Evolutionary conservation across 352 stramenopile genomes (phyloP), one percentile per base, ranked within the genome.

Genomic region (Peronospora destructor): DNA sequence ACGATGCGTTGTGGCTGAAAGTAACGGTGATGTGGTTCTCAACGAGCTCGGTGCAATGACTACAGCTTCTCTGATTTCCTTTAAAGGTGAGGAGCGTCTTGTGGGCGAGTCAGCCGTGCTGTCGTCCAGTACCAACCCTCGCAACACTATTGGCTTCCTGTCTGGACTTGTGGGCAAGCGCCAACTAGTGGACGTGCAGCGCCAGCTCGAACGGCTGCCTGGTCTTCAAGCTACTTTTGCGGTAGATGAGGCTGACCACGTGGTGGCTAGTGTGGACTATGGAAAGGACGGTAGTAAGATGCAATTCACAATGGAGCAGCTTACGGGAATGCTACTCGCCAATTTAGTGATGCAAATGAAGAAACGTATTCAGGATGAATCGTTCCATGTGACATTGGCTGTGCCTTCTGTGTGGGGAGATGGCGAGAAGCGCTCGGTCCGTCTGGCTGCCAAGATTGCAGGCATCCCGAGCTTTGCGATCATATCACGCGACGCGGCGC

Each of bases 41-140:
- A 95, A 94, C 46, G 84, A 95, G 61, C 77, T 96, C 7, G 86
- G 86, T 32, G 74, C 68, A 37, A 90, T 94, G 75, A 92, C 83
- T 26, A 91, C 81, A 2, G 81, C 84, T 23, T 89, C 78, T 28
- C 63, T 94, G 14, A 80, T 95, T 48, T 81, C 83, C n/a, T 95
- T 95, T 50, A 94, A 91, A 47, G 74, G 76, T 43, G 70, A 88
- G 42, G 83, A 95, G 65, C 70, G 84, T 0, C 73, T 93, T 13
- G 61, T 95, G 23, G 86, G 86, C 35, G 84, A 96, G 54, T 66
- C 79, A 4, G 84, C 82, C n/a, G 82, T 95, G 50, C 68, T 87
- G 33, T 84, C 85, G 26, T 76, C 85, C 39, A 87, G 71, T 50
- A 91, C 81, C 19, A 95, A 94, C 64, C 81, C 84, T 32, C 53